Evolutionary conservation across 225 moss, liverwort and hornwort genomes (phyloP).

Genomic region (Asterella californica): DNA sequence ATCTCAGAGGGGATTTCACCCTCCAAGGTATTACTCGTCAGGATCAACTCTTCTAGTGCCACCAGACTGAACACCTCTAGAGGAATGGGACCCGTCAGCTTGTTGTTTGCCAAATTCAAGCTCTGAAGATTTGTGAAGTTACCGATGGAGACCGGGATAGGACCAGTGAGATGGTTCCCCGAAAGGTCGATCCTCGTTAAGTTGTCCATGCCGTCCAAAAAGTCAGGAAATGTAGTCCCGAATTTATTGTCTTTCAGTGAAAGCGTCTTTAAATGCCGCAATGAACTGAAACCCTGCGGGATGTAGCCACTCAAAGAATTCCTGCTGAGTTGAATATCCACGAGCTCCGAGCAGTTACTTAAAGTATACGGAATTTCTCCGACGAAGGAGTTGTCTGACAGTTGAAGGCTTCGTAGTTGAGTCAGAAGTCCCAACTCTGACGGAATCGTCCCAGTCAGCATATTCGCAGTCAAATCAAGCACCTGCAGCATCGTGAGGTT

Average conservation of each 20-base stretch:
- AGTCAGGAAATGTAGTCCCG: slow-evolving; percentile 1
- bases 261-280: background rate
- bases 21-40: slow-evolving; percentile 24
- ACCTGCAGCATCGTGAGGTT: slow-evolving; percentile 47
- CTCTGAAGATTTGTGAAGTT: slow-evolving; percentile 25
- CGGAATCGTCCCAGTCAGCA: slow-evolving; percentile 43
- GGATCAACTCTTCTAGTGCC: slow-evolving; percentile 20
- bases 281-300: slow-evolving; percentile 5
- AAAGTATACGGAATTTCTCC: slow-evolving; percentile 25
- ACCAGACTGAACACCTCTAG: slow-evolving; percentile 10
- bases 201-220: background rate
- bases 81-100: slow-evolving; percentile 34
- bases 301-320: slow-evolving; percentile 30
- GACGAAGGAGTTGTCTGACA: slow-evolving; percentile 23
- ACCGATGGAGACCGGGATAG: slow-evolving; percentile 33
- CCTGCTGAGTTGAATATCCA: slow-evolving; percentile 19
- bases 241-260: slow-evolving; percentile 7
- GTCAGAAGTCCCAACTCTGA: slow-evolving; percentile 22
- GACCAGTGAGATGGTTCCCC: slow-evolving; percentile 30
- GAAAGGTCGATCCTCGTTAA: slow-evolving; percentile 24
- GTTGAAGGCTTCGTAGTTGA: slow-evolving; percentile 18
- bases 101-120: slow-evolving; percentile 34
- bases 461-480: slow-evolving; percentile 40
- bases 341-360: slow-evolving; percentile 24
- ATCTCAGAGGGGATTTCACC: slow-evolving; percentile 28